Evolutionary conservation across 257 asterid species (phyloP), one percentile per base, ranked within the genome.

Genomic region (Schizonepeta tenuifolia): DNA sequence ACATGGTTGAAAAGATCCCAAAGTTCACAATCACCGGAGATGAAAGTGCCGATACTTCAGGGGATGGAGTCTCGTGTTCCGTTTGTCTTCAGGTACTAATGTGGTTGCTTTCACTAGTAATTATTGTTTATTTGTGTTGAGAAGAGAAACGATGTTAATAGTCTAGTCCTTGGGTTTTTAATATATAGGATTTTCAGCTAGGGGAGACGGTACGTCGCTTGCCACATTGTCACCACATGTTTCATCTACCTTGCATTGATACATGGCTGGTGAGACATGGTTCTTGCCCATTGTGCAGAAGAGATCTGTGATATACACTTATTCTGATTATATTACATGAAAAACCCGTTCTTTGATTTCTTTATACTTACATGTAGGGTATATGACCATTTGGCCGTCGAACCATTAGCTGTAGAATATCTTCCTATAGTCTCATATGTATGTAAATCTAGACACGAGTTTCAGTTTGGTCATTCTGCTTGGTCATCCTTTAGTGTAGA

Each of bases 261-360:
- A 88, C 93, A 44, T 93, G 98, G 98, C 84, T 93, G 70, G 89
- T 91, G 79, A 87, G 96, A 79, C 98, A 93, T 14, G 97, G 96
- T 72, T 93, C 98, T 58, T 93, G 98, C 83, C 98, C 98, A 74
- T 58, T 93, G 87, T 93, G 98, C 84, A 81, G 98, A 84, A 86
- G 98, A 85, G 98, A 89, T 75, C 93, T 93, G 78, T 93, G 87
- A 86, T 75, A 47, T 75, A 47, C 38, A 60, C 71, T 36, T 58
- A 33, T 55, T 59, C 65, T 67, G 57, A 69, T 71, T 74, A 71
- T 78, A 80, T 79, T 73, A 72, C 50, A 70, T 71, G 43, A 58
- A 69, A 31, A 64, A 63, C 57, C 21, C 40, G 75, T 67, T 86
- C 72, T 65, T 80, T 75, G 26, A 79, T 87, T 69, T 77, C 82